Evolutionary conservation across 176 grass and related monocot genomes (phyloP).

Genomic region (Oryza australiensis): DNA sequence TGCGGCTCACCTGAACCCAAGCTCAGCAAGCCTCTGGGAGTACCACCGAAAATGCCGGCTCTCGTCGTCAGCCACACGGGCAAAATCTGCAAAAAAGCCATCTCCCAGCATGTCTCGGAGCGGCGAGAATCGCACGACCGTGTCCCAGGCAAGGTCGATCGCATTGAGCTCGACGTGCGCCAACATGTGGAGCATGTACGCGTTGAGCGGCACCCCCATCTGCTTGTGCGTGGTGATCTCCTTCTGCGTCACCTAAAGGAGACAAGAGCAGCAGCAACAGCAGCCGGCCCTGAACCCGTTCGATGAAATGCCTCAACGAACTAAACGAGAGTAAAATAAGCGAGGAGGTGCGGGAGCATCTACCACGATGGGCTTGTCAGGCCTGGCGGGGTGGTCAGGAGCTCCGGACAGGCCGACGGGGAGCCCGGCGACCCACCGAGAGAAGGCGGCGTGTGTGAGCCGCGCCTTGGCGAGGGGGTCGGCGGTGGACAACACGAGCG

Average conservation of each 20-base stretch:
- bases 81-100: conserved; percentile 79
- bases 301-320: conserved; percentile 32
- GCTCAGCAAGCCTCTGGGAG: conserved; percentile 76
- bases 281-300: neutral
- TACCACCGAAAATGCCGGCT: conserved; percentile 94
- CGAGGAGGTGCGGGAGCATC: neutral
- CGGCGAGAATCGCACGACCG: conserved; percentile 80
- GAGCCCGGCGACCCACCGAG: conserved; percentile 48
- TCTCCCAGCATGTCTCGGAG: conserved; percentile 65
- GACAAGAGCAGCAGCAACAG: neutral
- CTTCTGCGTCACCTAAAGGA: conserved; percentile 67
- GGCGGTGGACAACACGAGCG: conserved; percentile 65
- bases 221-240: conserved; percentile 78
- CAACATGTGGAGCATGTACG: conserved; percentile 92
- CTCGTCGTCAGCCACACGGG: conserved; percentile 84
- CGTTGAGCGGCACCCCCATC: conserved; percentile 79
- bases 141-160: conserved; percentile 94
- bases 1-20: conserved; percentile 72
- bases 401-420: conserved; percentile 46
- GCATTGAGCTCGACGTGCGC: conserved; percentile 96
- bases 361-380: conserved; percentile 69
- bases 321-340: neutral
- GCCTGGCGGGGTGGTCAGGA: conserved; percentile 58
- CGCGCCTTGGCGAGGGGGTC: conserved; percentile 68
- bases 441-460: conserved; percentile 81